A percentile compares a stretch with the other conserved stretches of the same genome.
Evolutionary conservation across 163 green algal genomes (phyloP).

Genomic region (Smithsoniella earleae): DNA sequence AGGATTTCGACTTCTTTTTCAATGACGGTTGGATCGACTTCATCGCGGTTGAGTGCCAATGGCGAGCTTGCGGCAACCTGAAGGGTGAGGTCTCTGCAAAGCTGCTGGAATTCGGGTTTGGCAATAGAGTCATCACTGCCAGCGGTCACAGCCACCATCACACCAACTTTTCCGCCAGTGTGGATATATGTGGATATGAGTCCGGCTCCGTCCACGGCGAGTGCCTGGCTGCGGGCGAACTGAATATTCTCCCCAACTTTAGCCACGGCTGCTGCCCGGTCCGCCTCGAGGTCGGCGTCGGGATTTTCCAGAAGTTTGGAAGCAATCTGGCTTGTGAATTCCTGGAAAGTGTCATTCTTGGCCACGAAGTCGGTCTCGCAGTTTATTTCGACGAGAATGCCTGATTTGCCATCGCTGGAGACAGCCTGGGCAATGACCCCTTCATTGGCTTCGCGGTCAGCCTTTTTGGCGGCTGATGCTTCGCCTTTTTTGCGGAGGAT

Average conservation of each 20-base stretch:
- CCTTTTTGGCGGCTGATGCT: conserved; percentile 89
- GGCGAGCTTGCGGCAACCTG: too few relatives aligned
- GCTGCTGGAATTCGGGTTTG: too few relatives aligned
- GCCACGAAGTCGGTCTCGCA: conserved; percentile 99
- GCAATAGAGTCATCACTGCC: too few relatives aligned
- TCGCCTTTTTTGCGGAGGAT: conserved; percentile 94
- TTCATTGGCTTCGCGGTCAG: conserved; percentile 73
- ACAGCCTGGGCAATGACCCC: conserved; percentile 78
- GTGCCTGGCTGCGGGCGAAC: too few relatives aligned
- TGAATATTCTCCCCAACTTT: too few relatives aligned
- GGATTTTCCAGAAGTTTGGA: too few relatives aligned
- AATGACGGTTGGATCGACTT: too few relatives aligned
- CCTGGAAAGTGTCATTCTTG: conserved; percentile 76
- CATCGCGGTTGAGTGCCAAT: too few relatives aligned
- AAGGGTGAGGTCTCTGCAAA: too few relatives aligned
- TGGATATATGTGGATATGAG: conserved; percentile 80
- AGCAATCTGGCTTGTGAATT: conserved; percentile 59
- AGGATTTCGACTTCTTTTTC: too few relatives aligned
- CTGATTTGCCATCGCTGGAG: conserved; percentile 73
- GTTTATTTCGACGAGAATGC: conserved; percentile 95
- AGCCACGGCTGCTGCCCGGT: too few relatives aligned
- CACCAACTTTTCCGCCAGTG: conserved; percentile 72
- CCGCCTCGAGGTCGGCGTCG: too few relatives aligned
- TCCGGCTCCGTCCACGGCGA: conserved; percentile 75
- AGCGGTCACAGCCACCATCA: conserved; percentile 95